Evolutionary conservation across 2,329 filamentous ascomycete species (phyloP), one percentile per base, ranked within the genome.

Genomic region (Sporothrix brunneoviolacea): DNA sequence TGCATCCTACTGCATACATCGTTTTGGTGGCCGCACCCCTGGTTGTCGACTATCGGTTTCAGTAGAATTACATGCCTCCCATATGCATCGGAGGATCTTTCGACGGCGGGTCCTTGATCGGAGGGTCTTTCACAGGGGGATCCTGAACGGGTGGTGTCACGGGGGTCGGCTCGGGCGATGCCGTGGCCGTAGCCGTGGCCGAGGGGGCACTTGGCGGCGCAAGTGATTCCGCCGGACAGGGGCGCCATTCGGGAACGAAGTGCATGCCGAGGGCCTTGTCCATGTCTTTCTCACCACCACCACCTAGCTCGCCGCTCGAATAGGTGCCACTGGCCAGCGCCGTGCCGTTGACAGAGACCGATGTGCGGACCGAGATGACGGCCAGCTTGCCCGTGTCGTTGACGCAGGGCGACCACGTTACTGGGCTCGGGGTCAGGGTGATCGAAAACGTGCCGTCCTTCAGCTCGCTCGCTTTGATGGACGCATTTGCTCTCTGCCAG

Each of bases 341-440:
- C 8, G 51, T 48, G 13, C 56, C 55, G 19, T 57, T 46, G 8
- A 60, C 39, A 10, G 55, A 55, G 10, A 58, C 55, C 8, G 46
- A 55, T 4, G 55, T 58, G 41, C 46, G 52, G 24, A 60, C 48
- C 1, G 39, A 46, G 6, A 59, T 49, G n/a, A 42, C 35, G 4
- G 57, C 55, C 15, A 58, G 52, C 18, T 44, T 51, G n/a, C 56
- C 58, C 2, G 45, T 42, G 5, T 40, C 41, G 18, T 50, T 51
- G 18, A 60, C 55, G 36, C 58, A 58, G 1, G 51, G 22, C 5
- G 57, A 59, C 54, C 58, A 60, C 8, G 46, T 46, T 38, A 52
- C 51, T 3, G 58, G 58, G 35, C 41, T 18, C 8, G 52, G 50
- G 8, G 38, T 41, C 13, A 54, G 44, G 3, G 48, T 33, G 13